phyloP scores from a whole-genome alignment of 345 rosid genomes.

The Arabidopsis thaliana region DNA sequence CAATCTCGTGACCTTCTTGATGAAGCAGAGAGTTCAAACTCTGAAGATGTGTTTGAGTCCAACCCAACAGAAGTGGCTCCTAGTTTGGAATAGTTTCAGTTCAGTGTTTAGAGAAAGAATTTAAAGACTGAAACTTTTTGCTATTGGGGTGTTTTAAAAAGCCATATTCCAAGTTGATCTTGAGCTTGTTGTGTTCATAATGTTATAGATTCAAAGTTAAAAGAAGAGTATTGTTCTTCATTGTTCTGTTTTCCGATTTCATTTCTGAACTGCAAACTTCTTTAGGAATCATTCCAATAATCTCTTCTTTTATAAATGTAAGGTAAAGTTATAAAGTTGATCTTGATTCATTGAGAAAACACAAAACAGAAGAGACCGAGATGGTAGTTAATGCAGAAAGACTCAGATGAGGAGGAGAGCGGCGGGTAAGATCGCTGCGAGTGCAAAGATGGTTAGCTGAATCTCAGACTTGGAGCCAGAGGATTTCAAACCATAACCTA shows the following conservation, averaged over 20 bases:
- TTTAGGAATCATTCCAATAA: not conserved
- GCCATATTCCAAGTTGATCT: slow-evolving; percentile 16
- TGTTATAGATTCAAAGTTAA: slow-evolving; percentile 38
- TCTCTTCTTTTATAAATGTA: not conserved
- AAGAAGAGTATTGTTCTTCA: not conserved
- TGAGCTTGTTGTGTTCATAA: slow-evolving; percentile 36
- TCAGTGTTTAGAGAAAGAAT: slow-evolving; percentile 21
- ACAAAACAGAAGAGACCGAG: not conserved
- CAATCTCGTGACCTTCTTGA: slow-evolving; percentile 76
- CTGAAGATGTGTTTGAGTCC: slow-evolving; percentile 92
- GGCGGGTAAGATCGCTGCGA: slow-evolving; percentile 39
- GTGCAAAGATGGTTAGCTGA: slow-evolving; percentile 38
- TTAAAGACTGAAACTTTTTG: slow-evolving; percentile 17
- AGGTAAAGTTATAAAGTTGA: not conserved
- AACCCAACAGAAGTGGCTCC: slow-evolving; percentile 98
- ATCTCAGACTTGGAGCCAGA: slow-evolving; percentile 43
- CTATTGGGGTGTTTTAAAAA: slow-evolving; percentile 11
- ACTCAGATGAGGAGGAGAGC: slow-evolving; percentile 36
- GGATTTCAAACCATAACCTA: slow-evolving; percentile 48
- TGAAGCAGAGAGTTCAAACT: slow-evolving; percentile 67
- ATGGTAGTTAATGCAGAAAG: slow-evolving; percentile 2
- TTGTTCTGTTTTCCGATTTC: slow-evolving; percentile 11
- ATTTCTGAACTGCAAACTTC: slow-evolving; percentile 5
- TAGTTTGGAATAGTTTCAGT: slow-evolving; percentile 69
- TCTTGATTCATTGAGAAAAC: slow-evolving; percentile 2